phyloP scores from a whole-genome alignment of 225 moss, liverwort and hornwort species.

The Pleurozium schreberi region DNA sequence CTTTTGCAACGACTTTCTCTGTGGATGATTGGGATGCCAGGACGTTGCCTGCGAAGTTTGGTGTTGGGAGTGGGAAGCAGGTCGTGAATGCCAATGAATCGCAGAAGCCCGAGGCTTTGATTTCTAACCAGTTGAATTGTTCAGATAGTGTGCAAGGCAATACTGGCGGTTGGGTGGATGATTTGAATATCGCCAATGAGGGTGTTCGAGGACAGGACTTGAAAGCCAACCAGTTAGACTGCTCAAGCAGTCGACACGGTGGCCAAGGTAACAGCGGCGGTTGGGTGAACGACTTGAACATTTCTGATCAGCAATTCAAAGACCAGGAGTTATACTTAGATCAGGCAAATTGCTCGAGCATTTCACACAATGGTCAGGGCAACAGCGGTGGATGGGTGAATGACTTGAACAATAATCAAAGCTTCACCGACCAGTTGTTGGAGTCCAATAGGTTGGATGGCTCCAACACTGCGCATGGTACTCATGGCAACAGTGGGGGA shows the following conservation, averaged over 20 bases:
- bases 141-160: constrained; percentile 11
- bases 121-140: constrained; percentile 3
- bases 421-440: constrained; percentile 14
- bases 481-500: constrained; percentile 23
- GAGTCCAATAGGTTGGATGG: constrained; percentile 6
- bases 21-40: constrained; percentile 24
- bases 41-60: constrained; percentile 22
- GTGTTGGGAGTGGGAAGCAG: constrained; percentile 15
- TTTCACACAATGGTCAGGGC: constrained; percentile 11
- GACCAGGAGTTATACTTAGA: constrained; percentile 6
- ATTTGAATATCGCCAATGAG: constrained; percentile 17
- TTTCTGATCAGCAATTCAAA: constrained; percentile 18
- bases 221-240: background rate
- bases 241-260: constrained; percentile 7
- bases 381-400: constrained; percentile 24
- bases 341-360: constrained; percentile 10
- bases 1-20: constrained; percentile 5
- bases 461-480: constrained; percentile 6
- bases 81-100: background rate
- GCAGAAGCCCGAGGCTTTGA: constrained; percentile 1
- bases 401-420: constrained; percentile 16
- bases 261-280: constrained; percentile 22
- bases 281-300: constrained; percentile 34
- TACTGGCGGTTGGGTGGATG: constrained; percentile 24
- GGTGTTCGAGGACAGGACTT: background rate